Base-by-base conservation (phyloP, 768 basidiomycete species). In the Phylloporus sp. region DNA sequence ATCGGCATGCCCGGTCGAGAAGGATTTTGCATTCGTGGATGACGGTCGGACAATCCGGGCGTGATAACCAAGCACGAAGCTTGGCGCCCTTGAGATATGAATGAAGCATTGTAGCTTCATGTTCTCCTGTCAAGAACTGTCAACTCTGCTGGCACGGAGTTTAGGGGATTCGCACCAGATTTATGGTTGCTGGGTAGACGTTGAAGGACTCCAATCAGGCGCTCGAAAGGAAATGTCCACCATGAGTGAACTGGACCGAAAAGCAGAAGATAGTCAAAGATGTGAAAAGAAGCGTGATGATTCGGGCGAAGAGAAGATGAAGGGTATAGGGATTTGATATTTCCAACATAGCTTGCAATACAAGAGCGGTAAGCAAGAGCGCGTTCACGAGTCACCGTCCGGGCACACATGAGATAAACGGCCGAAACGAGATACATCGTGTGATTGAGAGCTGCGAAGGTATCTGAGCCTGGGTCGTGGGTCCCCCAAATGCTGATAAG, bases 231-330 rank as follows among this genome's bases (percentile, higher is more conserved):
- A 27, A 58, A 65, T 4, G 49, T 45, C 60, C 64, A 64, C 58
- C 60, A 65, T 2, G 61, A 63, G 39, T 66, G 60, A 1, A 68
- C 61, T 28, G 74, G 74, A 4, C 72, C 68, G 48, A 71, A 72
- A 1, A 64, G 50, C 0, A 54, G 6, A 1, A 71, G 48, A 29
- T 70, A 72, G 15, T 71, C 53, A 8, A 55, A 58, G 1, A 69
- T 49, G 22, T 64, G 68, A 20, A 67, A 43, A 2, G 68, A 45
- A 2, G 62, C 46, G 43, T 71, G 70, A 18, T 66, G 53, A 33
- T 68, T 71, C 5, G 65, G 60, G 13, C 28, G 49, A 6, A 32
- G 17, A 14, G 8, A 22, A 9, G 31, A 33, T 7, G 13, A 5
- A 3, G 69, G 63, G 21, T 60, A 57, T n/a, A 60, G 2, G 0